These are phyloP conservation scores for Borovskyia barvae DNA, from an alignment of 208 protist genomes.

Conservation along the genomic window DNA sequence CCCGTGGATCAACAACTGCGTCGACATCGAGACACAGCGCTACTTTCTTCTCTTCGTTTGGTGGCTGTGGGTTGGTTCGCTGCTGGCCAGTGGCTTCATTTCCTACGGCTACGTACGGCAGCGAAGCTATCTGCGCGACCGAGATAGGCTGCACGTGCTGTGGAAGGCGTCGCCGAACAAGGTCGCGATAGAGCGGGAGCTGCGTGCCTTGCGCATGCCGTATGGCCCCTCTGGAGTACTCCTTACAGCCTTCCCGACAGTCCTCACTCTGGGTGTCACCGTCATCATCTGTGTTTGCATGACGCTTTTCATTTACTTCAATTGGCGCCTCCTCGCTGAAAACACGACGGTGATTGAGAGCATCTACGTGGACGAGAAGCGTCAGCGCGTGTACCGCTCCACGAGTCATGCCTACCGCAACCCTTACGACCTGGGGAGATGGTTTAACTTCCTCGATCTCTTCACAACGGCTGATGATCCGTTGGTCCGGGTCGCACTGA, in stretches of 20 bases:
- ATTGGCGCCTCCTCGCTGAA: constrained; percentile 16
- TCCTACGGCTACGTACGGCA: constrained; percentile 26
- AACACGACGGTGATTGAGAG: constrained; percentile 75
- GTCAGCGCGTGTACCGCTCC: constrained; percentile 14
- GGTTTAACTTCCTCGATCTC: constrained; percentile 59
- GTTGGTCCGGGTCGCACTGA: constrained; percentile 24
- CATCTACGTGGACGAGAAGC: constrained; percentile 39
- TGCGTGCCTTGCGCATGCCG: constrained; percentile 18
- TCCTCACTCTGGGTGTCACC: constrained; percentile 31
- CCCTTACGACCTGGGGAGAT: constrained; percentile 73
- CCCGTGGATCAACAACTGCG: constrained; percentile 89
- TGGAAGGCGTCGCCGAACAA: constrained; percentile 5
- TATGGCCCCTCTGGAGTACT: constrained; percentile 27
- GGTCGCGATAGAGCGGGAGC: not conserved
- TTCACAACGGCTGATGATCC: constrained; percentile 59
- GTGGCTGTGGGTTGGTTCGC: constrained; percentile 47
- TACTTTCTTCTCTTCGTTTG: constrained; percentile 75
- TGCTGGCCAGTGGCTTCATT: constrained; percentile 27
- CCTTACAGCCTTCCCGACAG: constrained; percentile 29
- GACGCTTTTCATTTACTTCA: constrained; percentile 46
- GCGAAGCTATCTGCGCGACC: constrained; percentile 15
- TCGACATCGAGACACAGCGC: constrained; percentile 81
- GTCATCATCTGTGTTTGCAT: constrained; percentile 49
- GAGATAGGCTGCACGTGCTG: not conserved
- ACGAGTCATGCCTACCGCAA: constrained; percentile 38